phyloP scores from a whole-genome alignment of 164 flowering plant genomes.

The Sextonia rubra region DNA sequence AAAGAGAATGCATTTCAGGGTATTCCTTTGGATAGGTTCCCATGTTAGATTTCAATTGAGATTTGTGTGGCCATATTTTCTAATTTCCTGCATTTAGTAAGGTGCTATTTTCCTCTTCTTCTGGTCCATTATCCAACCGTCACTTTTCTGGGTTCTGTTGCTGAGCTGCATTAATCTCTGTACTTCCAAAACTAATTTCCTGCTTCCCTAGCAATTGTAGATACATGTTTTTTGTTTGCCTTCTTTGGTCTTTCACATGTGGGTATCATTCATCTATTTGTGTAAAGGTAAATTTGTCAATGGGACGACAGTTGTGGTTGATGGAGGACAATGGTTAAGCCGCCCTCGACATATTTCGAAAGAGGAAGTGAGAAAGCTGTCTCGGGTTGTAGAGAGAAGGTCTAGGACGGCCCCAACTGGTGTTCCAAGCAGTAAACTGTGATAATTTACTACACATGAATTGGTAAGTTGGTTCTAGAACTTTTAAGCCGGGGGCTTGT shows the following conservation, averaged over 20 bases:
- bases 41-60: not conserved
- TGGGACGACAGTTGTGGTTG: conserved; percentile 49
- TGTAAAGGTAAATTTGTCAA: conserved; percentile 55
- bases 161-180: not conserved
- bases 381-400: conserved; percentile 51
- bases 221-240: not conserved
- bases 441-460: not conserved
- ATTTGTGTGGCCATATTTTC: not conserved
- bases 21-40: no score
- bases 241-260: not conserved
- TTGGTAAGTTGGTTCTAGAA: no score
- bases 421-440: conserved; percentile 58
- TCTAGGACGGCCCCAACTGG: conserved; percentile 50
- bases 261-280: not conserved
- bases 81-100: not conserved
- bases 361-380: conserved; percentile 52
- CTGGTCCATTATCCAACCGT: not conserved
- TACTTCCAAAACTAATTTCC: no score
- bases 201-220: not conserved
- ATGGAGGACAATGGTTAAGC: conserved; percentile 76
- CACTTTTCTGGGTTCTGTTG: not conserved
- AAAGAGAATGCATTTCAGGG: no score
- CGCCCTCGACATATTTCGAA: conserved; percentile 52
- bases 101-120: not conserved
- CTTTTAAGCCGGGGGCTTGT: not conserved